Evolutionary conservation across 2,329 filamentous ascomycete genomes (phyloP), one percentile per base, ranked within the genome.

Genomic region (Aspergillus jensenii): DNA sequence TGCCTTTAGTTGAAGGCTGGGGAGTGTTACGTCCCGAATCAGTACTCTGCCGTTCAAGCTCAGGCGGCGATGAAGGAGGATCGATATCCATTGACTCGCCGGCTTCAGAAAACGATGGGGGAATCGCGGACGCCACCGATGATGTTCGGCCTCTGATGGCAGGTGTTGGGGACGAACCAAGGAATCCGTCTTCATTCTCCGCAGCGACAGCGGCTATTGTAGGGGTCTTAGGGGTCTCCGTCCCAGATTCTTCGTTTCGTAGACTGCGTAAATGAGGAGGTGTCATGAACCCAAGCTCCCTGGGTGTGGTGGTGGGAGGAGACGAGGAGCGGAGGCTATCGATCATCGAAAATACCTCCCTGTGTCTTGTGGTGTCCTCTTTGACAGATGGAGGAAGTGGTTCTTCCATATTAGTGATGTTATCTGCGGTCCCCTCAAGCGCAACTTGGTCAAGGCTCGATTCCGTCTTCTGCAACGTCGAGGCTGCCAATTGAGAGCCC

Each of bases 301-400:
- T 65, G 58, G 67, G 66, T 53, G 72, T 62, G 64, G 70, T 52
- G 4, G 60, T 59, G 5, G 68, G 65, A 2, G 67, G 65, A 3
- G 73, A 73, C 12, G 73, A 73, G 14, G 87, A 87, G 31, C 81
- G 80, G 25, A 93, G 80, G 19, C 88, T 84, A 1, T 88, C 81
- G 64, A 92, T 93, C 61, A 93, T 78, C 0, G 81, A 81, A 5
- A 84, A 83, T 23, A 83, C 84, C 62, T 89, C 86, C 8, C 74
- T 74, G 46, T 82, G 82, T 69, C 96, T 91, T 50, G 87, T 75
- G 65, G 95, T 91, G 0, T 89, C 91, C 56, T 90, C 87, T 3
- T 69, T 64, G 0, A 72, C 75, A 14, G 76, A 73, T 4, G 80
- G 75, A 3, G 82, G 76, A 0, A 81, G 79, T 0, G 87, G 85